These are phyloP conservation scores for Paraglomus occultum DNA, from an alignment of 192 early-diverging fungal genomes.

Conservation along the genomic window DNA sequence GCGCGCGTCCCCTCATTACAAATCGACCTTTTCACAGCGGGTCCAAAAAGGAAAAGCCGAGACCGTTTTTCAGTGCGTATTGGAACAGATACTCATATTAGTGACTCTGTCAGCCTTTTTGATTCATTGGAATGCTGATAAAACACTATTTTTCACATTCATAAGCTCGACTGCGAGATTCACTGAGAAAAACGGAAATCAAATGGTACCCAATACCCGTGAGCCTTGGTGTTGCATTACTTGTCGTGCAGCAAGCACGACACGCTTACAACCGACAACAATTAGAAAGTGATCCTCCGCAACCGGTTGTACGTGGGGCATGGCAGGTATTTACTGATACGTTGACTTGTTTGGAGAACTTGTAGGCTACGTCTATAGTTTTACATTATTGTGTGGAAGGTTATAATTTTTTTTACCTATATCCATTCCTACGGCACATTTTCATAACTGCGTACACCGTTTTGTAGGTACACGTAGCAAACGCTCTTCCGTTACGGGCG, in stretches of 20 bases:
- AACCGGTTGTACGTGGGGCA: constrained; percentile 66
- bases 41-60: too few species aligned
- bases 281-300: constrained; percentile 33
- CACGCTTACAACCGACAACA: constrained; percentile 47
- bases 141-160: too few species aligned
- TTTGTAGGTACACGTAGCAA: constrained; percentile 76
- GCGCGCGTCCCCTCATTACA: too few species aligned
- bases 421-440: too few species aligned
- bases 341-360: constrained; percentile 4
- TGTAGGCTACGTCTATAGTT: not conserved
- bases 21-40: too few species aligned
- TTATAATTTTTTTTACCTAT: not conserved
- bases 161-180: constrained; percentile 36
- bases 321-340: constrained; percentile 68
- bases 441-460: not conserved
- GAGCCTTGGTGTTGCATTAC: constrained; percentile 69
- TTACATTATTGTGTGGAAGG: not conserved
- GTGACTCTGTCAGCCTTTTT: too few species aligned
- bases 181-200: constrained; percentile 50
- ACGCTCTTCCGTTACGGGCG: constrained; percentile 82
- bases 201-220: constrained; percentile 76
- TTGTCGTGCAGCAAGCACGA: constrained; percentile 65
- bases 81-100: too few species aligned
- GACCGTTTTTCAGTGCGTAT: too few species aligned
- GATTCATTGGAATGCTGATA: too few species aligned